phyloP scores from a whole-genome alignment of 805 yeast species.

The Candida sakaeoensis region DNA sequence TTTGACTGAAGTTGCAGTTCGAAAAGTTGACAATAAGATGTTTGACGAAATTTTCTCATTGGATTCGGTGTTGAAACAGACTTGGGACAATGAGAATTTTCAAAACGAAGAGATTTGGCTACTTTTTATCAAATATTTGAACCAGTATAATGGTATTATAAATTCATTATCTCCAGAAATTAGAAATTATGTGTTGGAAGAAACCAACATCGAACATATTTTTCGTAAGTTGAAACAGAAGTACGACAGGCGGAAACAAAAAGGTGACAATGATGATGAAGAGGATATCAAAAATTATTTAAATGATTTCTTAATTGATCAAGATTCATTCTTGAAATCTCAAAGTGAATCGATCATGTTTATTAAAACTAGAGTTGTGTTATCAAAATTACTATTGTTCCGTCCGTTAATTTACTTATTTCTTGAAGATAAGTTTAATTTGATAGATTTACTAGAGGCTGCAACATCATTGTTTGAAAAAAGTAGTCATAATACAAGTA shows the following conservation, averaged over 20 bases:
- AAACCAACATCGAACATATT: slow-evolving; percentile 27
- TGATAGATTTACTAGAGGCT: slow-evolving; percentile 25
- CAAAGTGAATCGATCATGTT: slow-evolving; percentile 37
- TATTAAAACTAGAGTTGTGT: slow-evolving; percentile 33
- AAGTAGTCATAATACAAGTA: neutral
- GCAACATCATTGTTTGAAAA: slow-evolving; percentile 17
- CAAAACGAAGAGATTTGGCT: slow-evolving; percentile 21
- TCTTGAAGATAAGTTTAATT: slow-evolving; percentile 25
- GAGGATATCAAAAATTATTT: slow-evolving; percentile 23
- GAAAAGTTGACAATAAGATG: slow-evolving; percentile 36
- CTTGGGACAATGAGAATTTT: slow-evolving; percentile 26
- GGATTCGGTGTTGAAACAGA: slow-evolving; percentile 8
- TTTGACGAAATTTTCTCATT: slow-evolving; percentile 28
- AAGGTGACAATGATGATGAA: slow-evolving; percentile 12
- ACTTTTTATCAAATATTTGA: slow-evolving; percentile 26
- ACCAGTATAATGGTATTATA: slow-evolving; percentile 36
- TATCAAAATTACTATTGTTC: slow-evolving; percentile 29
- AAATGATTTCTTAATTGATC: slow-evolving; percentile 33
- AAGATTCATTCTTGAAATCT: slow-evolving; percentile 27
- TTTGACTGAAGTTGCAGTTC: slow-evolving; percentile 36
- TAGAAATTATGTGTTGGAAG: slow-evolving; percentile 29
- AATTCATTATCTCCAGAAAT: slow-evolving; percentile 33
- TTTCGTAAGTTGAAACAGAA: slow-evolving; percentile 23
- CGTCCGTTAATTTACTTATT: slow-evolving; percentile 33
- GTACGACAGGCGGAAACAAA: slow-evolving; percentile 16